These are phyloP conservation scores for Dacryopinax spathularia DNA, from an alignment of 768 basidiomycete species.

Conservation along the genomic window DNA sequence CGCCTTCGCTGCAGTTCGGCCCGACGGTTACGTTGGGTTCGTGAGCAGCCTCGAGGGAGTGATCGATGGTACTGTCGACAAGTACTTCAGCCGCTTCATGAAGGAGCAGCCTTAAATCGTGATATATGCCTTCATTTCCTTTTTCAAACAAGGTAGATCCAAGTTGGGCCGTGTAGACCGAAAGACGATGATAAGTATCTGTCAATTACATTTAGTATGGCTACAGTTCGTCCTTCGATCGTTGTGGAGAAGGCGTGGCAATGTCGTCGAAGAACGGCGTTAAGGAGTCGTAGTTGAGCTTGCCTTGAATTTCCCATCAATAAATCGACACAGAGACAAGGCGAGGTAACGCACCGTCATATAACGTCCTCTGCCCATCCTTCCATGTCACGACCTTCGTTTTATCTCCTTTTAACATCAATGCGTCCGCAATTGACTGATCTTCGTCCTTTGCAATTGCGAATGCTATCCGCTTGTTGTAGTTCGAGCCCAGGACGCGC, in stretches of 20 bases:
- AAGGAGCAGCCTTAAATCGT: not conserved
- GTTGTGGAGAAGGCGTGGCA: not conserved
- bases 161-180: not conserved
- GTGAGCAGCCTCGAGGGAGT: constrained; percentile 32
- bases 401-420: constrained; percentile 11
- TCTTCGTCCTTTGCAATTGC: constrained; percentile 10
- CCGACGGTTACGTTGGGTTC: constrained; percentile 52
- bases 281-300: not conserved
- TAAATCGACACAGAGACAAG: not conserved
- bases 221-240: not conserved
- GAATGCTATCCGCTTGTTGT: constrained; percentile 41
- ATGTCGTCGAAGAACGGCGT: not conserved
- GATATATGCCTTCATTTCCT: not conserved
- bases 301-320: not conserved
- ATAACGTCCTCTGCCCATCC: not conserved
- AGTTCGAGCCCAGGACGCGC: constrained; percentile 66
- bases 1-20: constrained; percentile 42
- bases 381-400: not conserved
- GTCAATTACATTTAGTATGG: not conserved
- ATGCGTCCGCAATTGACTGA: constrained; percentile 37
- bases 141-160: not conserved
- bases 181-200: not conserved
- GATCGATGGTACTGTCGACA: constrained; percentile 14
- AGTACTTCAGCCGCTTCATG: constrained; percentile 9
- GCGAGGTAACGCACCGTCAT: not conserved